These are phyloP conservation scores for Fragaria iinumae DNA, from an alignment of 306 rosid genomes.

Conservation along the genomic window DNA sequence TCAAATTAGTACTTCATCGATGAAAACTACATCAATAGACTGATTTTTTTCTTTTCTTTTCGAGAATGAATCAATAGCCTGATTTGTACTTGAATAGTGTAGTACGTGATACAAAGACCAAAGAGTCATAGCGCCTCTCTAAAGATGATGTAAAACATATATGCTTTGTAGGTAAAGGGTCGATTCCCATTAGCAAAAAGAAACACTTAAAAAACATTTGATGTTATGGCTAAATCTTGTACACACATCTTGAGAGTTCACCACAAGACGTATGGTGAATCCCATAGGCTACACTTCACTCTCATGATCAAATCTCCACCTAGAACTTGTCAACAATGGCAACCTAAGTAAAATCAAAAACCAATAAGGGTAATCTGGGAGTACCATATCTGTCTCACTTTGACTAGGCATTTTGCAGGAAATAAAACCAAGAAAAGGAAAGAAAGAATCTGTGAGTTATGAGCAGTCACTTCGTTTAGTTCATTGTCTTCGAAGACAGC, in stretches of 20 bases:
- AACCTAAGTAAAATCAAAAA: background rate
- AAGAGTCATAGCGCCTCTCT: too few species aligned
- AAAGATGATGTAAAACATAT: background rate
- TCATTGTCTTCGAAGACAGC: constrained; percentile 1
- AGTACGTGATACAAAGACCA: too few species aligned
- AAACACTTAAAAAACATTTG: background rate
- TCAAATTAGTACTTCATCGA: too few species aligned
- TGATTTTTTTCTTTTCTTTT: too few species aligned
- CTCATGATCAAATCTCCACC: background rate
- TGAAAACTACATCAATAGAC: too few species aligned
- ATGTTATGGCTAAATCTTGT: background rate
- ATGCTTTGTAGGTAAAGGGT: background rate
- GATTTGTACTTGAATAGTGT: too few species aligned
- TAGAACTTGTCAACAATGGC: constrained; percentile 20
- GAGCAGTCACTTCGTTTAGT: constrained; percentile 20
- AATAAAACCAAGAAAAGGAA: constrained; percentile 6
- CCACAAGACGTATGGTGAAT: background rate
- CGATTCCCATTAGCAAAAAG: background rate
- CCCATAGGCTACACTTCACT: background rate
- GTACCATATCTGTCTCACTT: background rate
- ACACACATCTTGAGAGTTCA: constrained; percentile 4
- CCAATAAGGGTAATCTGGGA: constrained; percentile 15
- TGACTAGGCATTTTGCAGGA: constrained; percentile 12
- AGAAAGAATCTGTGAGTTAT: background rate
- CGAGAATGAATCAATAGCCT: too few species aligned